Evolutionary conservation across 768 basidiomycete species (phyloP).

Genomic region (Lentinula guzmanii): DNA sequence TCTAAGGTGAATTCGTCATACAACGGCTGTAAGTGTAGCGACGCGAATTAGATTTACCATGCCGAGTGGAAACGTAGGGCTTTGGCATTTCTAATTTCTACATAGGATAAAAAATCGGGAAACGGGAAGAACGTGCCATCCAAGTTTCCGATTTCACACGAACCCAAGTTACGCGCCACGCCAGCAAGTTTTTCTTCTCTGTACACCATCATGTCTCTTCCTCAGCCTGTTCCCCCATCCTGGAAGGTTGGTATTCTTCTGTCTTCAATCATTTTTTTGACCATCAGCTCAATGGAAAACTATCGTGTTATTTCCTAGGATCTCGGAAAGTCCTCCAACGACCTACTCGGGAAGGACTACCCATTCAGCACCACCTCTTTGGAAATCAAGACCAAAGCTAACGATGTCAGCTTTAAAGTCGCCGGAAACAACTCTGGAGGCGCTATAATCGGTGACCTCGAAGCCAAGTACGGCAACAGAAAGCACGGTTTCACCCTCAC

Average conservation of each 20-base stretch:
- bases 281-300: conserved; percentile 3
- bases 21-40: not conserved
- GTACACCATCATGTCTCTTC: conserved; percentile 67
- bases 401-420: conserved; percentile 91
- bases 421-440: conserved; percentile 63
- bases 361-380: conserved; percentile 66
- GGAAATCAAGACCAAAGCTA: conserved; percentile 87
- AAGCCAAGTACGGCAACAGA: conserved; percentile 90
- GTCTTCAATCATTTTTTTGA: no score
- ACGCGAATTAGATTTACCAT: not conserved
- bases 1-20: not conserved
- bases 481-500: conserved; percentile 93
- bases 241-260: conserved; percentile 70
- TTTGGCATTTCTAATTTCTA: no score
- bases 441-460: conserved; percentile 83
- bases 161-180: not conserved
- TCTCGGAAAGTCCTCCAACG: conserved; percentile 95
- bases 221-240: conserved; percentile 94
- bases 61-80: not conserved
- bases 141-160: conserved; percentile 3
- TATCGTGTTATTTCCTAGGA: conserved; percentile 44
- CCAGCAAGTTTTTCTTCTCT: not conserved
- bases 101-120: not conserved
- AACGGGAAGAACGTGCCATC: not conserved
- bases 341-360: conserved; percentile 92